Conservation (phyloP, 2,329 filamentous ascomycete species). For the Nemania diffusa region DNA sequence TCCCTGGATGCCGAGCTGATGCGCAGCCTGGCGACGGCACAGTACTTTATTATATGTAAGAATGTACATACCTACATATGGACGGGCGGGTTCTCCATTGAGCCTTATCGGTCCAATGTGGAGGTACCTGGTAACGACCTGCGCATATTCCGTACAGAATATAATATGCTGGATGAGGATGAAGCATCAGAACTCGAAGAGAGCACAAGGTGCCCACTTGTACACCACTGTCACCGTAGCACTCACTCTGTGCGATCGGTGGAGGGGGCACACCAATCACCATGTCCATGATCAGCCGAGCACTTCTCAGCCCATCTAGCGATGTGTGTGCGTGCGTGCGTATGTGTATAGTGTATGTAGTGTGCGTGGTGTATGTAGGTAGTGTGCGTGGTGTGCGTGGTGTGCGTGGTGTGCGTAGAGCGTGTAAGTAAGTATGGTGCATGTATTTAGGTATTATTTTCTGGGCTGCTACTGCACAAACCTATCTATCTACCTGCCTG, state of each 20-base stretch:
- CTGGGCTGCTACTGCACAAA: background rate
- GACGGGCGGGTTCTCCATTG: constrained; percentile 28
- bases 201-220: constrained; percentile 8
- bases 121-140: too few species aligned
- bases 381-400: too few species aligned
- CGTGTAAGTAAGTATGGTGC: too few species aligned
- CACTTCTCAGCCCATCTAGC: constrained; percentile 29
- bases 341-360: background rate
- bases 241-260: constrained; percentile 30
- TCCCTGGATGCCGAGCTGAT: constrained; percentile 35
- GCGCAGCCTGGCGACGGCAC: constrained; percentile 29
- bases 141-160: too few species aligned
- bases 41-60: too few species aligned
- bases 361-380: background rate
- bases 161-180: too few species aligned
- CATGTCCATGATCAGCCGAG: constrained; percentile 23
- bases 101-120: constrained; percentile 37
- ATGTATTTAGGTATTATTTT: background rate
- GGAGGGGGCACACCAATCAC: constrained; percentile 35
- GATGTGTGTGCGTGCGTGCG: background rate
- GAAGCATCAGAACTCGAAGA: constrained; percentile 7
- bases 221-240: constrained; percentile 26
- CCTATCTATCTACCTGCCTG: constrained; percentile 30
- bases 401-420: too few species aligned
- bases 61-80: too few species aligned